Evolutionary conservation across 371 early-diverging fungal species (phyloP).

Genomic region (Circinella umbellata): DNA sequence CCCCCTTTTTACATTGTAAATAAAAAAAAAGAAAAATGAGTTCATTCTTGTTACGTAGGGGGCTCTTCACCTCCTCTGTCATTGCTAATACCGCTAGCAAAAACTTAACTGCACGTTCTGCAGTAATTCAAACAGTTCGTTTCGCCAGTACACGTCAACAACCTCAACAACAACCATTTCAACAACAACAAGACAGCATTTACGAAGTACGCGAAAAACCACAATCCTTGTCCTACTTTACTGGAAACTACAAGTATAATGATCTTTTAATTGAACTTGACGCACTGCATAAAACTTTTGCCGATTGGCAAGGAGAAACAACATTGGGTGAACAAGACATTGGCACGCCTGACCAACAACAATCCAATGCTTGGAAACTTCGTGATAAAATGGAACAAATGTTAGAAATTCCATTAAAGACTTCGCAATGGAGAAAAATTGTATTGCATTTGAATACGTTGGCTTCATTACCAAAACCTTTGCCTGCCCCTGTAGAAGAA

Average conservation of each 20-base stretch:
- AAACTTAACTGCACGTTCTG: neutral
- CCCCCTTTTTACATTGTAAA: neutral
- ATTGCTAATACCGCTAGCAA: neutral
- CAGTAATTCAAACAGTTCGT: neutral
- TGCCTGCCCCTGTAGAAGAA: slow-evolving; percentile 49
- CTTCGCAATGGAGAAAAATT: slow-evolving; percentile 70
- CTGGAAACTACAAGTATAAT: slow-evolving; percentile 84
- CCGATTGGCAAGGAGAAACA: slow-evolving; percentile 28
- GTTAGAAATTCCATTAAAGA: slow-evolving; percentile 62
- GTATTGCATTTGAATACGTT: slow-evolving; percentile 54
- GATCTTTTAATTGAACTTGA: slow-evolving; percentile 76
- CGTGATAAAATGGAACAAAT: slow-evolving; percentile 59
- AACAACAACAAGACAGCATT: slow-evolving; percentile 28
- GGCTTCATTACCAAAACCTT: slow-evolving; percentile 58
- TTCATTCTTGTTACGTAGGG: slow-evolving; percentile 8
- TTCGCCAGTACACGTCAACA: too few relatives aligned
- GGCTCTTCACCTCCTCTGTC: neutral
- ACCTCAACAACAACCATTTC: slow-evolving; percentile 6
- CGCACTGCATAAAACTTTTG: slow-evolving; percentile 60
- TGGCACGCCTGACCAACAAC: neutral
- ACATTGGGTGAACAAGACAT: neutral
- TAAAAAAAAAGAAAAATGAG: neutral
- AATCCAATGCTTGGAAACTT: slow-evolving; percentile 56
- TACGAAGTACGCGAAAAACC: slow-evolving; percentile 61
- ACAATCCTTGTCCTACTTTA: slow-evolving; percentile 84